Evolutionary conservation across 371 early-diverging fungal genomes (phyloP).

Genomic region (Phascolomyces articulosus): DNA sequence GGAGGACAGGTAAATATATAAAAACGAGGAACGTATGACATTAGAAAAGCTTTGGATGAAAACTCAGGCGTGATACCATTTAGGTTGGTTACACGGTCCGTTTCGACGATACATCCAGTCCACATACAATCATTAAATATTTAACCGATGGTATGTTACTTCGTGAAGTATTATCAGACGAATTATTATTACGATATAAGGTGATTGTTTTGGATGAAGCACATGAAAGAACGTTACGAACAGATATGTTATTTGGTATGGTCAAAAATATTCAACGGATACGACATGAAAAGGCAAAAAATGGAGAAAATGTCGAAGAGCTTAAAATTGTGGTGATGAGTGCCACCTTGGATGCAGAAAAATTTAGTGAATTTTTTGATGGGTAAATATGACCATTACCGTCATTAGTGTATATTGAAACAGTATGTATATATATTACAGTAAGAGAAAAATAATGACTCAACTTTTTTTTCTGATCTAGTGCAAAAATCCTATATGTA

Average conservation of each 20-base stretch:
- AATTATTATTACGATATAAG: conserved; percentile 77
- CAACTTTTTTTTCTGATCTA: conserved; percentile 13
- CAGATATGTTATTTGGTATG: conserved; percentile 97
- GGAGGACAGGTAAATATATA: conserved; percentile 60
- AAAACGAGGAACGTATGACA: too few species aligned
- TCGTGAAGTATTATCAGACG: conserved; percentile 90
- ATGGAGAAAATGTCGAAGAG: conserved; percentile 53
- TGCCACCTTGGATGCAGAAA: conserved; percentile 94
- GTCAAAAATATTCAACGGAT: conserved; percentile 82
- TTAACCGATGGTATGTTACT: conserved; percentile 99
- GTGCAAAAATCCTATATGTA: conserved; percentile 79
- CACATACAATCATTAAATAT: conserved; percentile 88
- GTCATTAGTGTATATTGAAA: too few species aligned
- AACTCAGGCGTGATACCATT: too few species aligned
- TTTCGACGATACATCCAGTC: conserved; percentile 92
- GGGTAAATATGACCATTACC: conserved; percentile 35
- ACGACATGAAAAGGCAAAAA: conserved; percentile 49
- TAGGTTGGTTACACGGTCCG: conserved; percentile 94
- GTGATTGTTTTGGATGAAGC: conserved; percentile 98
- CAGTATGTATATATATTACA: background rate
- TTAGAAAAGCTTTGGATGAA: too few species aligned
- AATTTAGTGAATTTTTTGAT: conserved; percentile 90
- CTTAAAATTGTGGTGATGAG: conserved; percentile 97
- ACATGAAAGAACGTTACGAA: conserved; percentile 97
- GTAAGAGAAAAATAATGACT: background rate